Percentiles rank a stretch among this genome's conserved stretches.
Evolutionary conservation across 2,329 filamentous ascomycete species (phyloP).

Genomic region (Blastomyces percursus): DNA sequence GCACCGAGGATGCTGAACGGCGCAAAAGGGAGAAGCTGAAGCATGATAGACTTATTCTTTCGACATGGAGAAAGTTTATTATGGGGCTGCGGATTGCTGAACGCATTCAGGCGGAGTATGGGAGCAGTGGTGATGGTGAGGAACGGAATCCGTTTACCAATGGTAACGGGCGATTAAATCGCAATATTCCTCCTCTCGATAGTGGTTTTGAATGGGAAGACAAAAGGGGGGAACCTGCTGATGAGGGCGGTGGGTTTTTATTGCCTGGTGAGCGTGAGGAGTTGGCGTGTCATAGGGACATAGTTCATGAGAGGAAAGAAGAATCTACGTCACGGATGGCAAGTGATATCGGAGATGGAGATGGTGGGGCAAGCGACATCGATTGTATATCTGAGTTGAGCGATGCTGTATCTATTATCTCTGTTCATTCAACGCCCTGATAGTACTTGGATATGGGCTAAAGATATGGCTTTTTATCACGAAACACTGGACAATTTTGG

Average conservation of each 20-base stretch:
- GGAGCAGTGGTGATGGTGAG: conserved; percentile 27
- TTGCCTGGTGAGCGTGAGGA: conserved; percentile 22
- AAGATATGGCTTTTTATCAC: neutral
- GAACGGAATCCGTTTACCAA: conserved; percentile 28
- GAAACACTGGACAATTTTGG: neutral
- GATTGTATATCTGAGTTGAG: conserved; percentile 9
- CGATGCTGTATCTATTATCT: conserved; percentile 8
- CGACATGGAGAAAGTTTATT: conserved; percentile 75
- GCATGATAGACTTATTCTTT: conserved; percentile 59
- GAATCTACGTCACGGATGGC: neutral
- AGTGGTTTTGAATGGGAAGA: neutral
- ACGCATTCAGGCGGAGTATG: conserved; percentile 66
- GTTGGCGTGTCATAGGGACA: neutral
- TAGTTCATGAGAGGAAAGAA: neutral
- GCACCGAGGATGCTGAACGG: conserved; percentile 63
- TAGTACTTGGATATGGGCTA: neutral
- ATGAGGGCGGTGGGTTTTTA: conserved; percentile 23
- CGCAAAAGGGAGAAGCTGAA: conserved; percentile 74
- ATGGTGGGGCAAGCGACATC: neutral
- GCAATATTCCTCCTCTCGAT: conserved; percentile 6
- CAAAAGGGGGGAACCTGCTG: neutral
- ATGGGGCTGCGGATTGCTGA: conserved; percentile 75
- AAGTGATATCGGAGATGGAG: neutral
- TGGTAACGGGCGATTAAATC: conserved; percentile 1
- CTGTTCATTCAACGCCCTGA: neutral